Conservation (phyloP, 805 yeast species). For the Kuraishia piskuri region DNA sequence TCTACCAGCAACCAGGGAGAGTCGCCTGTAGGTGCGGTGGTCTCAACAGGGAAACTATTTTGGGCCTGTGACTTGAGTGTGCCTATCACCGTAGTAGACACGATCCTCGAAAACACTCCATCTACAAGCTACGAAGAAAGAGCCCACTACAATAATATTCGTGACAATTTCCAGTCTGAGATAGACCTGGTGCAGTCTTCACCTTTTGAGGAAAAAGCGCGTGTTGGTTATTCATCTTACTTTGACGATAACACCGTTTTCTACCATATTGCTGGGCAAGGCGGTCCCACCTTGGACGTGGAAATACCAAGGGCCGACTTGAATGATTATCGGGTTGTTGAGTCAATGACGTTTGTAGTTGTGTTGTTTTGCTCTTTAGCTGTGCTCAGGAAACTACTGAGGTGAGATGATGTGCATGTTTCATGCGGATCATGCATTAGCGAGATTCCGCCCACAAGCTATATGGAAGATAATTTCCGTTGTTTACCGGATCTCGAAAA, state of each 20-base stretch:
- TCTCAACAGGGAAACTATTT: not conserved
- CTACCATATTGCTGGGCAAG: constrained; percentile 2
- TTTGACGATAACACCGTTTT: constrained; percentile 4
- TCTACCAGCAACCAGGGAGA: not conserved
- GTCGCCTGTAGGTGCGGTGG: not conserved
- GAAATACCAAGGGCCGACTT: not conserved
- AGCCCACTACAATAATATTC: not conserved
- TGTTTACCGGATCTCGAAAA: no score
- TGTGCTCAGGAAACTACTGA: not conserved
- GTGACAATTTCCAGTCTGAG: constrained; percentile 1
- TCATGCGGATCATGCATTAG: no score
- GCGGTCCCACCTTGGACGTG: not conserved
- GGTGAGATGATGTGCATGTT: no score
- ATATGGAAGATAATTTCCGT: no score
- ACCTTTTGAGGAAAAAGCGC: not conserved
- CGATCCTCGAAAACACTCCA: not conserved
- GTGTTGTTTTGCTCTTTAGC: not conserved
- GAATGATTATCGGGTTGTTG: not conserved
- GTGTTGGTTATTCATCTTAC: constrained; percentile 3
- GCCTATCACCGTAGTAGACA: not conserved
- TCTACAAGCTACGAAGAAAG: not conserved
- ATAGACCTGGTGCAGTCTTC: not conserved
- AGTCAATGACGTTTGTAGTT: not conserved
- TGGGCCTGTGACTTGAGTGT: constrained; percentile 2
- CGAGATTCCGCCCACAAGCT: no score